Evolutionary conservation across 257 asterid genomes (phyloP).

Genomic region (Solanum paucissectum): DNA sequence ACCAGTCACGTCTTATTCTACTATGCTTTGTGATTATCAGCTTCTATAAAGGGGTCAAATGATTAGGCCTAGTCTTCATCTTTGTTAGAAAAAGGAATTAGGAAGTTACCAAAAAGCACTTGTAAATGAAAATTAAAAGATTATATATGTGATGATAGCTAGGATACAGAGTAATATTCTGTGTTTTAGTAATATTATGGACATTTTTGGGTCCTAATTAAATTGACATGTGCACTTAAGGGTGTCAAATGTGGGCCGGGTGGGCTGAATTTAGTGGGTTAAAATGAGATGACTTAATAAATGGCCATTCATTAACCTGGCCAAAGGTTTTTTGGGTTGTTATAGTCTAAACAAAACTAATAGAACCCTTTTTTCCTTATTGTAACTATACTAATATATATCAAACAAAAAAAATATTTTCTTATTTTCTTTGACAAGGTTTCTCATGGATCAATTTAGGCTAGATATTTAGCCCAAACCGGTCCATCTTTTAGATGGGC

Average conservation of each 20-base stretch:
- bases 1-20: background rate
- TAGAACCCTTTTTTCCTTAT: too few relatives aligned
- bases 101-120: background rate
- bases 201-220: slow-evolving; percentile 6
- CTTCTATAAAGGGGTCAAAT: background rate
- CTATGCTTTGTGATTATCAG: background rate
- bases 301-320: background rate
- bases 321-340: background rate
- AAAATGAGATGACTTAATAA: background rate
- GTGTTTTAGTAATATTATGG: background rate
- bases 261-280: background rate
- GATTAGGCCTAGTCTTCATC: background rate
- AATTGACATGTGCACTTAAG: background rate
- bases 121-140: background rate
- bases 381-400: background rate
- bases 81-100: background rate
- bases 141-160: background rate
- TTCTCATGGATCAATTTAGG: background rate
- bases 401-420: background rate
- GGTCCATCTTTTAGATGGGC: background rate
- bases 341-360: background rate
- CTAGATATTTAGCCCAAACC: background rate
- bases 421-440: background rate
- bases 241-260: background rate
- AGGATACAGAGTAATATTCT: background rate